Conservation (phyloP, 2,329 filamentous ascomycete genomes). For the Arthroderma uncinatum region DNA sequence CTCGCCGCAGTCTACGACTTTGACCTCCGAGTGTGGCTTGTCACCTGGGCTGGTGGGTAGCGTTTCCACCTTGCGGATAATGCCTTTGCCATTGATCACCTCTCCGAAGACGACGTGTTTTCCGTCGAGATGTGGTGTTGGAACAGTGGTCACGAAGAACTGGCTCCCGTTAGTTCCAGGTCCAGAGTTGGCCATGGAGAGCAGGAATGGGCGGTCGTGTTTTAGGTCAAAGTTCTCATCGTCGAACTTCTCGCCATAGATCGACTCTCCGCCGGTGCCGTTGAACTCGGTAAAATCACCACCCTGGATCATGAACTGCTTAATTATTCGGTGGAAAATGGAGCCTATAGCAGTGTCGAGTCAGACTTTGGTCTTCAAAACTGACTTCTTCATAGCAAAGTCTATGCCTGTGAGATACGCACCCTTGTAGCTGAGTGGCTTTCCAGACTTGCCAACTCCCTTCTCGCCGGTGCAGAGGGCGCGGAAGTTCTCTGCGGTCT, state of each 20-base stretch:
- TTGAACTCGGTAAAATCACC: slow-evolving; percentile 94
- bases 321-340: slow-evolving; percentile 91
- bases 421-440: slow-evolving; percentile 81
- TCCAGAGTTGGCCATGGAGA: slow-evolving; percentile 97
- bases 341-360: slow-evolving; percentile 46
- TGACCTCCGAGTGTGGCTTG: slow-evolving; percentile 62
- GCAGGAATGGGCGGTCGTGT: slow-evolving; percentile 83
- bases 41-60: slow-evolving; percentile 61
- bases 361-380: neutral
- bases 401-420: slow-evolving; percentile 6
- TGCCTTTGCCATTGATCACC: slow-evolving; percentile 81
- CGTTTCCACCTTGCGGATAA: slow-evolving; percentile 85
- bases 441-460: slow-evolving; percentile 69
- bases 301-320: slow-evolving; percentile 97
- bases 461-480: slow-evolving; percentile 70
- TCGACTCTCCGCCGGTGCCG: slow-evolving; percentile 90
- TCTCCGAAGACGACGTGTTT: slow-evolving; percentile 98
- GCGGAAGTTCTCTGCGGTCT: slow-evolving; percentile 76
- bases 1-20: slow-evolving; percentile 77
- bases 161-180: slow-evolving; percentile 93
- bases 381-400: neutral
- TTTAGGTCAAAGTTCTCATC: slow-evolving; percentile 91
- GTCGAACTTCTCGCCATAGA: slow-evolving; percentile 94
- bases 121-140: slow-evolving; percentile 85
- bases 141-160: slow-evolving; percentile 94